Percentiles rank a stretch among this genome's conserved stretches.
These are phyloP conservation scores for Decorospora gaudefroyi DNA, from an alignment of 2,329 filamentous ascomycete species.

Conservation along the genomic window DNA sequence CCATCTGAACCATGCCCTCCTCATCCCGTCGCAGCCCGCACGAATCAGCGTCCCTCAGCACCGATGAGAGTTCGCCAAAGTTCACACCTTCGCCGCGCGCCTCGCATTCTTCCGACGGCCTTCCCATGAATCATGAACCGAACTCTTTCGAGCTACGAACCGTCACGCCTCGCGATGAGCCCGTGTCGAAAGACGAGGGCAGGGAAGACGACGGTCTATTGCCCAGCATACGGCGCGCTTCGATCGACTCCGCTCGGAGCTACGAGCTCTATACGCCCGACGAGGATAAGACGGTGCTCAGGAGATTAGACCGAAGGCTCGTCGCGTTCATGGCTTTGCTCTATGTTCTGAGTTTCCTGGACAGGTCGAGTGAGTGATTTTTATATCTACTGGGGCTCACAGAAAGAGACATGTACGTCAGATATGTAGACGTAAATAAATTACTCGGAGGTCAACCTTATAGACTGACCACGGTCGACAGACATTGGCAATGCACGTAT, in stretches of 20 bases:
- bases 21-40: slow-evolving; percentile 20
- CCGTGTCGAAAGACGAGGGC: slow-evolving; percentile 15
- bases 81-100: slow-evolving; percentile 33
- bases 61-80: slow-evolving; percentile 25
- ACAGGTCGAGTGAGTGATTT: slow-evolving; percentile 71
- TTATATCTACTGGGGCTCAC: slow-evolving; percentile 1
- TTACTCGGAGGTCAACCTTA: neutral
- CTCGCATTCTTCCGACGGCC: slow-evolving; percentile 17
- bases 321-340: slow-evolving; percentile 80
- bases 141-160: slow-evolving; percentile 35
- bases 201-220: slow-evolving; percentile 36
- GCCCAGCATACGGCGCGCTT: slow-evolving; percentile 24
- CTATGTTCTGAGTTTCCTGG: slow-evolving; percentile 83
- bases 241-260: slow-evolving; percentile 45
- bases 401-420: slow-evolving; percentile 5
- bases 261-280: slow-evolving; percentile 64
- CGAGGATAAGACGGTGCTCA: slow-evolving; percentile 72
- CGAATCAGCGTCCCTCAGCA: slow-evolving; percentile 26
- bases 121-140: slow-evolving; percentile 15
- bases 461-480: slow-evolving; percentile 27
- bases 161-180: slow-evolving; percentile 21
- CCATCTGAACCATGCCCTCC: slow-evolving; percentile 21
- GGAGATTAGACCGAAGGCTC: slow-evolving; percentile 75
- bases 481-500: slow-evolving; percentile 67
- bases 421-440: slow-evolving; percentile 30